Evolutionary conservation across 371 early-diverging fungal species (phyloP), one percentile per base, ranked within the genome.

Genomic region (Fennellomyces sp.): DNA sequence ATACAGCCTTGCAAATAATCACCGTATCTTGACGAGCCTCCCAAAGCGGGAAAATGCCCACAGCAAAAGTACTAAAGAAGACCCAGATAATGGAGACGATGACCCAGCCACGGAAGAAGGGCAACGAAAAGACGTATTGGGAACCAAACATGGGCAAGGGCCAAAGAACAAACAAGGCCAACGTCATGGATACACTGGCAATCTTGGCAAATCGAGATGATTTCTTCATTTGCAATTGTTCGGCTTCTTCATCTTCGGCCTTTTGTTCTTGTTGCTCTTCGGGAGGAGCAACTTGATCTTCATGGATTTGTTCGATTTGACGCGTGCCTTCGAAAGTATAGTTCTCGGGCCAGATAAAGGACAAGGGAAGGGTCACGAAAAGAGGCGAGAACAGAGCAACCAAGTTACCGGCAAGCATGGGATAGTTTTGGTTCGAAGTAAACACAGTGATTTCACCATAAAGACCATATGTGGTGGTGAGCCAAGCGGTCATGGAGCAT

Each of bases 331-430:
- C 80, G 67, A 84, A 89, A 26, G 85, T 74, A 55, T 79, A 89
- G 60, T 89, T 70, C 58, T 87, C 87, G 0, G 89, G 88, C 11
- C 74, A 72, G 47, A 78, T 51, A 41, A 80, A 66, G 13, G 86
- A 53, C 52, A 70, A 19, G 48, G 42, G 52, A 53, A 58, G 2
- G 33, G 76, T 42, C 52, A 64, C 28, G 38, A 68, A 33, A 1
- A 66, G 23, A 5, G 74, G 72, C 7, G 72, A 68, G 15, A 75
- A 39, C 3, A 82, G 64, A 0, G 80, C 75, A 3, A 73, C 75
- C 5, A 88, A 49, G 59, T 89, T 89, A 17, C 90, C 90, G 5
- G 90, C 82, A 70, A 89, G 78, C 87, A 89, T 87, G 8, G 90
- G 89, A 29, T 82, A 77, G 54, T 89, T 86, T 23, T 76, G 79